Evolutionary conservation across 1,284 basidiomycete genomes (phyloP).

Genomic region (Cerioporus squamosus): DNA sequence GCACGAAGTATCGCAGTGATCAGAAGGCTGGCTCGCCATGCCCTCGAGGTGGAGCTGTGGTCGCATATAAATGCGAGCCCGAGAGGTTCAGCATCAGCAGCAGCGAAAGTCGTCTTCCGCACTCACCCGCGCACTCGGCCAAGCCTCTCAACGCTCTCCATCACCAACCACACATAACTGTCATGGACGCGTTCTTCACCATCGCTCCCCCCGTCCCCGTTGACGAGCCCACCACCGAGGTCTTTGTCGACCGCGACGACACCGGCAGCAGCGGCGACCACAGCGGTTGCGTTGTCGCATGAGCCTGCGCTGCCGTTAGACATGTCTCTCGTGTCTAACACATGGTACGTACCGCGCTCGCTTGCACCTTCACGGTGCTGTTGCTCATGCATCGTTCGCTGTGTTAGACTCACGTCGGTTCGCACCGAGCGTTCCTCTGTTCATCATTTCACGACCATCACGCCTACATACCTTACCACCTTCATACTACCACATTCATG

Average conservation of each 20-base stretch:
- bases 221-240: not conserved
- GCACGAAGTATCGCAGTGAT: no score
- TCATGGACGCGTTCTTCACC: slow-evolving; percentile 14
- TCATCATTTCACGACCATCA: no score
- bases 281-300: slow-evolving; percentile 1
- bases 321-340: not conserved
- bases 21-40: not conserved
- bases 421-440: no score
- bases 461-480: no score
- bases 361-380: no score
- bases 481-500: no score
- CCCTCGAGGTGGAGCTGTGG: not conserved
- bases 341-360: not conserved
- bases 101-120: not conserved
- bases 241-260: slow-evolving; percentile 1
- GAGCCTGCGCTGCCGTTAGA: not conserved
- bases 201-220: slow-evolving; percentile 2
- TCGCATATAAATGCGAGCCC: not conserved
- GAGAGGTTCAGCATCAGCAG: not conserved
- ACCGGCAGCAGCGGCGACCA: not conserved
- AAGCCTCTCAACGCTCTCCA: not conserved
- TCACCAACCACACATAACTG: not conserved
- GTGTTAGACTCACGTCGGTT: no score
- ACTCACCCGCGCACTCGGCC: not conserved
- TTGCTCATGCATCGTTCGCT: no score